Conservation (phyloP, 257 asterid genomes). For the Primulina tabacum region DNA sequence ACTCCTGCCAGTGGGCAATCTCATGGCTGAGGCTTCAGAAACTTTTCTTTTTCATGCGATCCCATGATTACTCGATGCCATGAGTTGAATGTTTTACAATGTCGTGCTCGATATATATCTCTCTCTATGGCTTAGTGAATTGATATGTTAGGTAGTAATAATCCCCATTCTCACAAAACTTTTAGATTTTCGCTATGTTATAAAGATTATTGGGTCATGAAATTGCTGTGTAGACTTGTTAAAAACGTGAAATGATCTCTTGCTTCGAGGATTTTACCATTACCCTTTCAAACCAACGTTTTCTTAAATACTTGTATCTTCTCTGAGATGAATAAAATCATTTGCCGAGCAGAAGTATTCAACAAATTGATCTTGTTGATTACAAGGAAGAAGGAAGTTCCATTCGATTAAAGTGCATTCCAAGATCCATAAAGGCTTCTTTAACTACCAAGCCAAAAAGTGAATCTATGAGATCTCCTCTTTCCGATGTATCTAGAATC, state of each 20-base stretch:
- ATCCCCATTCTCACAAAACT: neutral
- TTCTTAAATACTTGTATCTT: neutral
- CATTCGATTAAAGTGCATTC: constrained; percentile 70
- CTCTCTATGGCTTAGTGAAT: neutral
- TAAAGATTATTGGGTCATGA: neutral
- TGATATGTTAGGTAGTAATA: no score
- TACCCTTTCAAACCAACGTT: neutral
- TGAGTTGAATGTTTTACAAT: neutral
- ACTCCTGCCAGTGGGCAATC: neutral
- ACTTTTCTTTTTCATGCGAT: neutral
- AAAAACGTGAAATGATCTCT: neutral
- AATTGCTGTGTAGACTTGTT: neutral
- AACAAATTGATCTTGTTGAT: constrained; percentile 50
- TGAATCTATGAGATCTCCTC: constrained; percentile 86
- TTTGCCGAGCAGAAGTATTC: constrained; percentile 47
- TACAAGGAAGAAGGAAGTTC: constrained; percentile 50
- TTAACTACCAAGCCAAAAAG: constrained; percentile 70
- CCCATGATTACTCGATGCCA: neutral
- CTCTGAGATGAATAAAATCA: constrained; percentile 11
- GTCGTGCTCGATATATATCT: neutral
- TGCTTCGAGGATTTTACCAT: neutral
- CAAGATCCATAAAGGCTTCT: constrained; percentile 72
- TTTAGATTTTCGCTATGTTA: neutral
- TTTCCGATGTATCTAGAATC: constrained; percentile 81
- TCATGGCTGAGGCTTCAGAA: neutral